These are phyloP conservation scores for Phytophthora litchii DNA, from an alignment of 352 stramenopile species.

Conservation along the genomic window DNA sequence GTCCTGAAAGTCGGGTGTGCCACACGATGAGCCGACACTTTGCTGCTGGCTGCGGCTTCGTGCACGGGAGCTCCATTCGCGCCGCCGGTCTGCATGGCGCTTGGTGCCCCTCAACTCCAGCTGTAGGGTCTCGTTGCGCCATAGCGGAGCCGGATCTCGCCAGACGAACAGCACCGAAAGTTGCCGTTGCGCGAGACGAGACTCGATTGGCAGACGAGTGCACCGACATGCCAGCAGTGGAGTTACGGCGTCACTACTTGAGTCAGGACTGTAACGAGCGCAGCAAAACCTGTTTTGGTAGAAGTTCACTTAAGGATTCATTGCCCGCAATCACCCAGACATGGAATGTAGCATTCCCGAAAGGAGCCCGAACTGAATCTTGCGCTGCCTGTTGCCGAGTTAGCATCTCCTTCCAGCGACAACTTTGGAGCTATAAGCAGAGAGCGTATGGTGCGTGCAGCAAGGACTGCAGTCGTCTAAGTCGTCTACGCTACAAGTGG, in stretches of 20 bases:
- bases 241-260: neutral
- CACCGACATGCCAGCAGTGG: neutral
- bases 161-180: neutral
- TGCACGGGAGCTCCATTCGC: neutral
- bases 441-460: slow-evolving; percentile 1
- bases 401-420: neutral
- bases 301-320: slow-evolving; percentile 17
- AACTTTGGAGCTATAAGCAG: slow-evolving; percentile 3
- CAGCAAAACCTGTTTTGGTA: slow-evolving; percentile 14
- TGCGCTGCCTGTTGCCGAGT: neutral
- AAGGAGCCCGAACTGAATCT: neutral
- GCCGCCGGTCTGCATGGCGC: neutral
- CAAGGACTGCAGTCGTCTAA: slow-evolving; percentile 2
- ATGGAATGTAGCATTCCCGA: slow-evolving; percentile 3
- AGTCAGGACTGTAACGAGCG: slow-evolving; percentile 1
- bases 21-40: neutral
- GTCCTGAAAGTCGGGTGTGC: slow-evolving; percentile 9
- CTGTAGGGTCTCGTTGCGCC: neutral
- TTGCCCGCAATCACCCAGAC: neutral
- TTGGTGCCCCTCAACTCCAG: neutral
- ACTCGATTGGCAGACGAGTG: neutral
- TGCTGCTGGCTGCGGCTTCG: neutral
- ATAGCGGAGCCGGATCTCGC: slow-evolving; percentile 3
- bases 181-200: neutral
- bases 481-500: slow-evolving; percentile 1